Conservation (phyloP, 1,284 basidiomycete genomes). For the Fistulinella cinereoalba region DNA sequence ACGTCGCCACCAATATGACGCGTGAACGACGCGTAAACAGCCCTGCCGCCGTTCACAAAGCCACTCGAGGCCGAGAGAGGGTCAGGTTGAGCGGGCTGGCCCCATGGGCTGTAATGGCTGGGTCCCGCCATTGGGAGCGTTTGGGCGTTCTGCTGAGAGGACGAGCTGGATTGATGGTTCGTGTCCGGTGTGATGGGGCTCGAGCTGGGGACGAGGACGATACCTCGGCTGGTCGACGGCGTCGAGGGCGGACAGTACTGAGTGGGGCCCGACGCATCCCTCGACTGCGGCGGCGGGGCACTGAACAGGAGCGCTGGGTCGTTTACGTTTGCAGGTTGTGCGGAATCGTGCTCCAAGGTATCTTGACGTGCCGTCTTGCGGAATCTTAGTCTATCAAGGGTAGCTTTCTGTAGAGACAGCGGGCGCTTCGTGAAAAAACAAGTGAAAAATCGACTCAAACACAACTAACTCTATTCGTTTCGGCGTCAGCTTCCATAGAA, state of each 20-base stretch:
- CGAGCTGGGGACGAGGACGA: constrained; percentile 70
- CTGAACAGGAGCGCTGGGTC: constrained; percentile 26
- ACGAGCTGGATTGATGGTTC: constrained; percentile 36
- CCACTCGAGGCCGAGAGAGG: constrained; percentile 59
- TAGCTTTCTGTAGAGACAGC: constrained; percentile 47
- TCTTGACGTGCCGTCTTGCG: constrained; percentile 48
- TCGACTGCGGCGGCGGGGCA: constrained; percentile 51
- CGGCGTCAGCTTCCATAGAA: constrained; percentile 39
- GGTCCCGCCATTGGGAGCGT: constrained; percentile 43
- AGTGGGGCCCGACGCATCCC: constrained; percentile 50
- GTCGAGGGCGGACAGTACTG: constrained; percentile 43
- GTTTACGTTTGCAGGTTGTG: constrained; percentile 33
- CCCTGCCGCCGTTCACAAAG: constrained; percentile 45
- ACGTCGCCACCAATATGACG: constrained; percentile 40
- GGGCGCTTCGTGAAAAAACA: constrained; percentile 37
- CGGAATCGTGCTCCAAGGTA: constrained; percentile 32
- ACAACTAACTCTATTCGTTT: constrained; percentile 42
- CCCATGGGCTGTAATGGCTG: constrained; percentile 38
- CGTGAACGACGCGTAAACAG: constrained; percentile 49
- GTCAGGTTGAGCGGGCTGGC: constrained; percentile 43
- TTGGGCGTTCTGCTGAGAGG: constrained; percentile 35
- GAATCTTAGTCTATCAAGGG: constrained; percentile 59
- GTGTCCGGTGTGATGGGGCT: constrained; percentile 53
- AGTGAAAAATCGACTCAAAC: constrained; percentile 15
- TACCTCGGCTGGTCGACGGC: constrained; percentile 39